These are phyloP conservation scores for Pseudocercospora vitis DNA, from an alignment of 2,329 filamentous ascomycete species.

Conservation along the genomic window DNA sequence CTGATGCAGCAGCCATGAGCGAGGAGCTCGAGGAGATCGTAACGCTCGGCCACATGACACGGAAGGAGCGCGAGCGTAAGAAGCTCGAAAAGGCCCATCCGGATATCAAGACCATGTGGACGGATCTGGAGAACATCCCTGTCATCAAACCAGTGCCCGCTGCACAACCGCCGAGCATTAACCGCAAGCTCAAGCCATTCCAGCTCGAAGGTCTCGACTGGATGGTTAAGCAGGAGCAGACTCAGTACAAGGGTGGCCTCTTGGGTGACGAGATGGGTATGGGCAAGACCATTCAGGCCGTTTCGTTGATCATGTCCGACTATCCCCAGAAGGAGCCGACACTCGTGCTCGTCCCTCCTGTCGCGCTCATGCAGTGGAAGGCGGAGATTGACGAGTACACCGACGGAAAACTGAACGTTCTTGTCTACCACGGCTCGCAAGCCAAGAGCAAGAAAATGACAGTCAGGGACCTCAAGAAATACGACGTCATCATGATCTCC, in stretches of 20 bases:
- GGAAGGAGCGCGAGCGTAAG: constrained; percentile 54
- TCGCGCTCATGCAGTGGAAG: constrained; percentile 40
- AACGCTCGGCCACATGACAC: constrained; percentile 17
- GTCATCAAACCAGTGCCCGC: constrained; percentile 65
- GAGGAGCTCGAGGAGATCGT: constrained; percentile 27
- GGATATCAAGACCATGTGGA: constrained; percentile 80
- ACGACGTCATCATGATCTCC: constrained; percentile 95
- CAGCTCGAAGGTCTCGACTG: constrained; percentile 91
- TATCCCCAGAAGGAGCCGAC: constrained; percentile 81
- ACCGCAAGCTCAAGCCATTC: constrained; percentile 83
- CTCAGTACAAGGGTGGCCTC: constrained; percentile 81
- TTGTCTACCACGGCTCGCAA: constrained; percentile 88
- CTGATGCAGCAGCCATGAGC: constrained; percentile 19
- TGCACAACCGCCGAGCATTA: constrained; percentile 74
- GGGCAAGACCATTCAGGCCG: constrained; percentile 97
- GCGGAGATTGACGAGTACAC: constrained; percentile 65
- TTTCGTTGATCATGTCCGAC: constrained; percentile 97
- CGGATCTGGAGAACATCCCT: constrained; percentile 66
- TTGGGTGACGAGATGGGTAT: constrained; percentile 98
- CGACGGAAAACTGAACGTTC: constrained; percentile 82
- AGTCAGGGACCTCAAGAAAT: constrained; percentile 72
- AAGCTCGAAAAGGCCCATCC: constrained; percentile 77
- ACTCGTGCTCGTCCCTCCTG: constrained; percentile 22
- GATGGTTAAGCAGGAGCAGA: constrained; percentile 89
- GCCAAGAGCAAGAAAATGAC: constrained; percentile 75